phyloP scores from a whole-genome alignment of 2,329 filamentous ascomycete species.

The Penicillium sp. region DNA sequence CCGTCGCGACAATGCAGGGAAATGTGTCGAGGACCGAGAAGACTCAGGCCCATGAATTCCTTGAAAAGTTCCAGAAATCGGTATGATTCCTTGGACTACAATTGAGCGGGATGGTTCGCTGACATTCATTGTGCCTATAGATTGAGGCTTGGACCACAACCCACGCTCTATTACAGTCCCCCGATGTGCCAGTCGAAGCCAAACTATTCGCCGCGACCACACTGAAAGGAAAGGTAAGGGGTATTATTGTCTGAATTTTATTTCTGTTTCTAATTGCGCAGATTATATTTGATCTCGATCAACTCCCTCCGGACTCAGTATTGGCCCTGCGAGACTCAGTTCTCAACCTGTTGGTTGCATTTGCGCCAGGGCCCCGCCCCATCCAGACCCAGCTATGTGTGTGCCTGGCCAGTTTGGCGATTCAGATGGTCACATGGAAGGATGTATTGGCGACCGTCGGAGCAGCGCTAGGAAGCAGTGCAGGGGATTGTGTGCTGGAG shows the following conservation, averaged over 20 bases:
- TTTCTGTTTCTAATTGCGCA: conserved; percentile 51
- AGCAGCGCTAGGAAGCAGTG: conserved; percentile 65
- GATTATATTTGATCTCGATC: conserved; percentile 95
- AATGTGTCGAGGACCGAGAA: conserved; percentile 79
- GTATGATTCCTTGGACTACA: conserved; percentile 52
- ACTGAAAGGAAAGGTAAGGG: conserved; percentile 87
- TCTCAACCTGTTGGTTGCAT: conserved; percentile 75
- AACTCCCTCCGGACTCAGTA: conserved; percentile 74
- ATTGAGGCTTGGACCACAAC: conserved; percentile 88
- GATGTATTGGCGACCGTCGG: conserved; percentile 84
- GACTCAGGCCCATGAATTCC: conserved; percentile 83
- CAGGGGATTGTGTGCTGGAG: conserved; percentile 84
- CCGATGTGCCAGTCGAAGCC: conserved; percentile 72
- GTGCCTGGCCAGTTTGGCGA: conserved; percentile 88
- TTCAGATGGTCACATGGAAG: conserved; percentile 95
- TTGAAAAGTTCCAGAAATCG: conserved; percentile 97
- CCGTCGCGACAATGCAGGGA: conserved; percentile 85
- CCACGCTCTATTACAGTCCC: conserved; percentile 78
- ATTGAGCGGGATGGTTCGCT: conserved; percentile 15
- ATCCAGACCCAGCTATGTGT: conserved; percentile 92
- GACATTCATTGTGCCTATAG: conserved; percentile 47
- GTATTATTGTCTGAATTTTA: neutral
- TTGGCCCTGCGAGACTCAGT: conserved; percentile 78
- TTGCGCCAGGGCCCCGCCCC: conserved; percentile 74
- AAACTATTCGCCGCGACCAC: conserved; percentile 96